Evolutionary conservation across 2,329 filamentous ascomycete species (phyloP).

Genomic region (Sporothrix pallida): DNA sequence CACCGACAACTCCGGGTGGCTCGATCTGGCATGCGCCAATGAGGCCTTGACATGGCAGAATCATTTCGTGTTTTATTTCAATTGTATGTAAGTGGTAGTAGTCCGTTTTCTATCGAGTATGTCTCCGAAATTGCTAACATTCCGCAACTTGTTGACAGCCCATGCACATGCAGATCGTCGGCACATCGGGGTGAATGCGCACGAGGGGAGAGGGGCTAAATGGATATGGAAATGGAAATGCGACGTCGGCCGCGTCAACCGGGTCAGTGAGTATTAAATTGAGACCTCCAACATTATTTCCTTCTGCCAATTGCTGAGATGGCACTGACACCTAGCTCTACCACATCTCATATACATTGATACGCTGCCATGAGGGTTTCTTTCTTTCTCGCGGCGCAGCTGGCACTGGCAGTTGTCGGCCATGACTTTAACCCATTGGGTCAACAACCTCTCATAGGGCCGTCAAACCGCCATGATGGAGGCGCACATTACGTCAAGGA

Average conservation of each 20-base stretch:
- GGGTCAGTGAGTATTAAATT: neutral
- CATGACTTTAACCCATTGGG: neutral
- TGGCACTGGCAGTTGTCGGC: neutral
- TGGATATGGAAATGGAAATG: conserved; percentile 3
- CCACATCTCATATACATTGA: too few relatives aligned
- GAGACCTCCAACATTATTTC: neutral
- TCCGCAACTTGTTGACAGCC: neutral
- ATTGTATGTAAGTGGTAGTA: too few relatives aligned
- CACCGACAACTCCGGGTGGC: too few relatives aligned
- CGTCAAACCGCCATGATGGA: neutral
- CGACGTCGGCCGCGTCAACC: conserved; percentile 10
- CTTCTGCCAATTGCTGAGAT: too few relatives aligned
- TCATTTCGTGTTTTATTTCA: too few relatives aligned
- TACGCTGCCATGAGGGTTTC: neutral
- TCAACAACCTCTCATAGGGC: neutral
- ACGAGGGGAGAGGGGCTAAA: neutral
- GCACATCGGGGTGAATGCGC: neutral
- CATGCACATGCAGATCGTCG: neutral
- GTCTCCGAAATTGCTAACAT: too few relatives aligned
- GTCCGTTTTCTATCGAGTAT: too few relatives aligned
- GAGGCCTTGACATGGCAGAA: too few relatives aligned
- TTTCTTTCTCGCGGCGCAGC: neutral
- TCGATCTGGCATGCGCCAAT: too few relatives aligned
- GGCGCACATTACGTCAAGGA: neutral
- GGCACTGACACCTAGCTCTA: too few relatives aligned